Conservation (phyloP, 129 eudicot species). For the Chrysanthemum lavandulifolium region DNA sequence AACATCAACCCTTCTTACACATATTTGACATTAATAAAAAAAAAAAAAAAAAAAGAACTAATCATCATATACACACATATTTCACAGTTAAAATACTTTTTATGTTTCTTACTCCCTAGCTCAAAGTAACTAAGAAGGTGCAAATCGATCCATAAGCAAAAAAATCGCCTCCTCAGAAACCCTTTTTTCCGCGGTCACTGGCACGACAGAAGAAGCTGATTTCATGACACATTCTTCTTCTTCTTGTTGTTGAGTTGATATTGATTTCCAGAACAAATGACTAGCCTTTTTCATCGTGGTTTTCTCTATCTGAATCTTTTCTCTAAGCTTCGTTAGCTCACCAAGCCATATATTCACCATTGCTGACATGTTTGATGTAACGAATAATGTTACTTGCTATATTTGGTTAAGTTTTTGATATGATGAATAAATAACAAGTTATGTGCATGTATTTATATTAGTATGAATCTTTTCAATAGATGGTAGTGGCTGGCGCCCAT, state of each 20-base stretch:
- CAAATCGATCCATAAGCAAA: constrained; percentile 33
- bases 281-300: constrained; percentile 4
- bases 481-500: constrained; percentile 22
- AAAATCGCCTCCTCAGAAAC: constrained; percentile 27
- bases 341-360: constrained; percentile 31
- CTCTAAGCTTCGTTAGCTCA: constrained; percentile 31
- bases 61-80: constrained; percentile 20
- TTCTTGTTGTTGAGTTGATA: background rate
- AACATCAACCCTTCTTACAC: background rate
- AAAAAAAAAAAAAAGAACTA: background rate
- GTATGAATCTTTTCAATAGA: too few species aligned
- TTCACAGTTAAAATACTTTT: background rate
- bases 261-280: constrained; percentile 1
- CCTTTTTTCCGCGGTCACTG: background rate
- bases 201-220: background rate
- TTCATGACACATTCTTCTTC: background rate
- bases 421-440: constrained; percentile 2
- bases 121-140: constrained; percentile 22
- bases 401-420: background rate
- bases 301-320: constrained; percentile 22
- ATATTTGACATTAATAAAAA: background rate
- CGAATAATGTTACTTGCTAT: background rate
- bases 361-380: constrained; percentile 17
- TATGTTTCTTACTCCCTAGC: too few species aligned
- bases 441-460: constrained; percentile 24